phyloP scores from a whole-genome alignment of 257 asterid genomes.

The Euphrasia confusa region DNA sequence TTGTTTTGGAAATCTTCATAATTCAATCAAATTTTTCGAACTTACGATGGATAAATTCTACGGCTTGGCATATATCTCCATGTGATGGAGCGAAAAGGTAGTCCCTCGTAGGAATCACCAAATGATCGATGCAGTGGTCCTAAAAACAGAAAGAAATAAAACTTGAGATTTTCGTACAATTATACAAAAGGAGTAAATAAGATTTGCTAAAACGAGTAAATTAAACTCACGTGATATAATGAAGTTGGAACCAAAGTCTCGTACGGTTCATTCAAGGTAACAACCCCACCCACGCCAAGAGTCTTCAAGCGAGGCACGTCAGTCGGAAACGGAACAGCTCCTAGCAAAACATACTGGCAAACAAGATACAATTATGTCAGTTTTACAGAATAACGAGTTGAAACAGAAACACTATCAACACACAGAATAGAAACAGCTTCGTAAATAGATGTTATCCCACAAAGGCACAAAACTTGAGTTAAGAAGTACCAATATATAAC shows the following conservation, averaged over 20 bases:
- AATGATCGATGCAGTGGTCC: constrained; percentile 69
- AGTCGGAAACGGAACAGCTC: constrained; percentile 97
- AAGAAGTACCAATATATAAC: too few relatives aligned
- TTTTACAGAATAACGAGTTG: neutral
- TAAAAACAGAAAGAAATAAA: constrained; percentile 31
- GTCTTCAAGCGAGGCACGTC: constrained; percentile 81
- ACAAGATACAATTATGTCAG: neutral
- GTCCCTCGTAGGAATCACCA: constrained; percentile 93
- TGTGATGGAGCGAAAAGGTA: constrained; percentile 88
- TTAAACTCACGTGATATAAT: constrained; percentile 52
- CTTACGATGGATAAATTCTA: constrained; percentile 73
- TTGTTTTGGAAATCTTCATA: neutral
- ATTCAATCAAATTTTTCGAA: neutral
- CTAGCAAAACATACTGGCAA: constrained; percentile 69
- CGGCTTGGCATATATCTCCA: constrained; percentile 69
- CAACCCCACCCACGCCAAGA: constrained; percentile 84
- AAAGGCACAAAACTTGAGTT: neutral
- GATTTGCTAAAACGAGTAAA: neutral
- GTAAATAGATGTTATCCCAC: neutral
- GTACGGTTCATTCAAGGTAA: constrained; percentile 82
- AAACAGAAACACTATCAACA: neutral
- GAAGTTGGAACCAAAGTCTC: constrained; percentile 84
- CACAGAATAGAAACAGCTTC: neutral
- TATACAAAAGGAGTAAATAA: neutral
- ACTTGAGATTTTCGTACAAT: neutral